These are phyloP conservation scores for Podaxis rugospora DNA, from an alignment of 768 basidiomycete species.

Conservation along the genomic window DNA sequence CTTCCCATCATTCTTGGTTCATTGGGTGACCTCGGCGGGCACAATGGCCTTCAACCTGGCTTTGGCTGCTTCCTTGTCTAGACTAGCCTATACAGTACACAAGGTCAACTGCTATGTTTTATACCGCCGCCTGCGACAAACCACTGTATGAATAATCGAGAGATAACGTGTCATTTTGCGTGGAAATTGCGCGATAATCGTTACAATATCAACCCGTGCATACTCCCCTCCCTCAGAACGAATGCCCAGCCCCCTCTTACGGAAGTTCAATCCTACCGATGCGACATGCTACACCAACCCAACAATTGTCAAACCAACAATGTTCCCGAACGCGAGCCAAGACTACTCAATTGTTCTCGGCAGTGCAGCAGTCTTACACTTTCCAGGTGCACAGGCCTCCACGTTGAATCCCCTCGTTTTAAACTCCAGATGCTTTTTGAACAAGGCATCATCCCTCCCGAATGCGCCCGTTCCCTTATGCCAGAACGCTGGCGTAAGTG, in stretches of 20 bases:
- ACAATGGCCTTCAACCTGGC: neutral
- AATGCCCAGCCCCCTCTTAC: neutral
- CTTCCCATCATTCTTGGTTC: too few relatives aligned
- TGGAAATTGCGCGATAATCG: neutral
- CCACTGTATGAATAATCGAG: neutral
- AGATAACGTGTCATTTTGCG: neutral
- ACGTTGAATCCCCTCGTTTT: slow-evolving; percentile 34
- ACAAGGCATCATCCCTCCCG: slow-evolving; percentile 38
- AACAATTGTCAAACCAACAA: neutral
- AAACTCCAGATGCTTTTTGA: slow-evolving; percentile 42
- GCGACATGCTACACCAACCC: slow-evolving; percentile 13
- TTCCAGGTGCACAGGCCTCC: slow-evolving; percentile 24
- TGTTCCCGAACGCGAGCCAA: neutral
- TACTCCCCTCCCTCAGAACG: neutral
- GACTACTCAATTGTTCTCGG: slow-evolving; percentile 33
- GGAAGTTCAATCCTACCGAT: slow-evolving; percentile 21
- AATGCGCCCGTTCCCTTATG: slow-evolving; percentile 54
- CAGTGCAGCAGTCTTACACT: slow-evolving; percentile 36
- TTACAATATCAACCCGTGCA: neutral
- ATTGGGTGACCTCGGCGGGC: neutral
- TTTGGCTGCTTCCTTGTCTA: too few relatives aligned
- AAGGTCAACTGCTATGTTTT: neutral
- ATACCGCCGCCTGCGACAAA: neutral
- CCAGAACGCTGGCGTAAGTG: slow-evolving; percentile 55
- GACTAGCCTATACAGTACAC: neutral